A percentile compares a stretch with the other conserved stretches of the same genome.
Conservation (phyloP, 23 red algal species). For the Gracilaria gracilis region DNA sequence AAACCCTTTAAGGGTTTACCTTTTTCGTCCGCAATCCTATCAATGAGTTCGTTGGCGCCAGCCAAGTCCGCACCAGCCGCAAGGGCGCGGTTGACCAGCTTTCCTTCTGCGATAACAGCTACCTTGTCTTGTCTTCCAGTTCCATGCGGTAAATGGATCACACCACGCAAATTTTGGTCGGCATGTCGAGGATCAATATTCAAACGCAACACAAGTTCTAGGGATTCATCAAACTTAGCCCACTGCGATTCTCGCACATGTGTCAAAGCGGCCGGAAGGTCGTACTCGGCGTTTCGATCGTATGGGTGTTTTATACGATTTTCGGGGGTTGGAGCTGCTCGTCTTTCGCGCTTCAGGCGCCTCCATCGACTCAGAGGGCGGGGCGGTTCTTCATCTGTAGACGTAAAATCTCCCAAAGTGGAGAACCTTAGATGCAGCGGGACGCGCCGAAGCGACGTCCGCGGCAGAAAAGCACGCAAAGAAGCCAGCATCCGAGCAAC, state of each 20-base stretch:
- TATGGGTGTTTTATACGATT: slow-evolving; percentile 28
- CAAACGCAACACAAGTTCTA: slow-evolving; percentile 68
- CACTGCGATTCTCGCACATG: slow-evolving; percentile 67
- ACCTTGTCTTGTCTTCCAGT: slow-evolving; percentile 48
- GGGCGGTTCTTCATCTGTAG: not conserved
- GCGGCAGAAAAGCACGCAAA: not conserved
- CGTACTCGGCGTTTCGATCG: slow-evolving; percentile 26
- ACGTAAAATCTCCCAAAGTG: not conserved
- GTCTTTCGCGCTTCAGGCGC: slow-evolving; percentile 49
- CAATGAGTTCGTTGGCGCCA: slow-evolving; percentile 68
- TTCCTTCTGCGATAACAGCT: slow-evolving; percentile 47
- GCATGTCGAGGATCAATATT: slow-evolving; percentile 79
- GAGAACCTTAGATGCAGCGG: not conserved
- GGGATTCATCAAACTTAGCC: slow-evolving; percentile 76
- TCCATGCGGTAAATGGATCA: slow-evolving; percentile 59
- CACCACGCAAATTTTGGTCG: slow-evolving; percentile 74
- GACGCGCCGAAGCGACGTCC: not conserved
- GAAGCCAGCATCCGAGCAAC: slow-evolving; percentile 2
- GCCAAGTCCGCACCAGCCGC: slow-evolving; percentile 67
- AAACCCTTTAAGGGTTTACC: slow-evolving; percentile 51
- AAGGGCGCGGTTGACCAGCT: slow-evolving; percentile 35
- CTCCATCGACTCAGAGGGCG: slow-evolving; percentile 43
- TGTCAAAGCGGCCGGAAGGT: slow-evolving; percentile 21
- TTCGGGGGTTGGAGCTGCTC: slow-evolving; percentile 30
- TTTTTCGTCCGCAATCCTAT: slow-evolving; percentile 22